Evolutionary conservation across 495 filamentous ascomycete species (phyloP), one percentile per base, ranked within the genome.

Genomic region (Lasiosphaeria miniovina): DNA sequence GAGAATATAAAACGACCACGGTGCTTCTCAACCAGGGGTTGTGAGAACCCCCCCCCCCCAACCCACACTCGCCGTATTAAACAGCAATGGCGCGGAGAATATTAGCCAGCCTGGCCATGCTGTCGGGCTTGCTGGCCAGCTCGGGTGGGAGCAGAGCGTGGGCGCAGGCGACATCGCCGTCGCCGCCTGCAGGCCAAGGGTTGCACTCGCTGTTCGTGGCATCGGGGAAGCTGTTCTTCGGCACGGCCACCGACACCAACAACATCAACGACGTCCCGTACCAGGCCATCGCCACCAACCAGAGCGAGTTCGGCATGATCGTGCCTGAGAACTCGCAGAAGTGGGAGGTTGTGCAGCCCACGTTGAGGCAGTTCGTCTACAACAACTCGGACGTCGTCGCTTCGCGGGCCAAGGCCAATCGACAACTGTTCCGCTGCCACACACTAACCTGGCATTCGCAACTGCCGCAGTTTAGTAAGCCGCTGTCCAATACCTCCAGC

Each of bases 401-500:
- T 11, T 50, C 73, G 15, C 64, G 80, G 46, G 82, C 83, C 2
- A 61, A 73, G 57, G 61, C 61, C 24, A 81, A 84, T 57, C 75
- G 76, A 14, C 79, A 86, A 65, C 67, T 77, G 35, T 64, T 87
- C 38, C 68, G 83, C 41, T 86, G 82, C 54, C 82, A 87, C 62
- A 83, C 78, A 11, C 70, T 87, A n/a, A 80, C 83, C 4, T 88
- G 82, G 85, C 74, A 86, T 61, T 75, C 74, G 6, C 83, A 88
- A 55, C 66, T 88, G 8, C 82, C 85, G 2, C 71, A 59, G 34
- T 87, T 82, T 75, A 76, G 80, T 72, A 49, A 12, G 55, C 60
- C 17, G 12, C 10, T 36, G 11, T 4, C 48, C 32, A 14, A 24
- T 24, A 24, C 24, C 24, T 15, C 3, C 51, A 54, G 6, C 14